Conservation (phyloP, 352 stramenopile genomes). For the Phytophthora pini region DNA sequence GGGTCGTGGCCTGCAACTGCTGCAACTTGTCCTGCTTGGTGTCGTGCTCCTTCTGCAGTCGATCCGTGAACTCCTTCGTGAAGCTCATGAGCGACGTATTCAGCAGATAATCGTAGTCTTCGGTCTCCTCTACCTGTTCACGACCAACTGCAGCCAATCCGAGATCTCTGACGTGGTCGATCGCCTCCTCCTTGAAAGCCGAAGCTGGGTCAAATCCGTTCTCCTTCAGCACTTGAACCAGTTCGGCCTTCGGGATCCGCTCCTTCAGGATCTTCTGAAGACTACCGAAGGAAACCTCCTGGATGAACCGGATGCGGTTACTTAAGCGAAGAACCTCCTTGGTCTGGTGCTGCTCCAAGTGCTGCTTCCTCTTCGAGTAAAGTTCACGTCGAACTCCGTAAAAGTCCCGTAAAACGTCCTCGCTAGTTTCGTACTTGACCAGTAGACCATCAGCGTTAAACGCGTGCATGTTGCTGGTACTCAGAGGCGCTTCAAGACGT, state of each 20-base stretch:
- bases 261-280: slow-evolving; percentile 91
- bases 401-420: slow-evolving; percentile 94
- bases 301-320: slow-evolving; percentile 98
- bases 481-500: slow-evolving; percentile 95
- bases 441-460: slow-evolving; percentile 95
- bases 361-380: slow-evolving; percentile 86
- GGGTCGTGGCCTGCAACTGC: slow-evolving; percentile 84
- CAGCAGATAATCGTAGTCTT: slow-evolving; percentile 97
- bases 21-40: slow-evolving; percentile 91
- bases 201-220: slow-evolving; percentile 58
- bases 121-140: slow-evolving; percentile 36
- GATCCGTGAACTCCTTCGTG: slow-evolving; percentile 95
- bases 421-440: slow-evolving; percentile 90
- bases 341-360: slow-evolving; percentile 82
- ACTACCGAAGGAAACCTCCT: slow-evolving; percentile 94
- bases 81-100: slow-evolving; percentile 98
- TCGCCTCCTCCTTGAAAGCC: slow-evolving; percentile 53
- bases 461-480: slow-evolving; percentile 98
- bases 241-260: slow-evolving; percentile 65
- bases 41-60: slow-evolving; percentile 92
- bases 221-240: slow-evolving; percentile 58
- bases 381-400: slow-evolving; percentile 92
- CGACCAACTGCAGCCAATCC: slow-evolving; percentile 30
- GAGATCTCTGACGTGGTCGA: slow-evolving; percentile 37
- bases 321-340: slow-evolving; percentile 90